These are phyloP conservation scores for Rhodamnia rubescens DNA, from an alignment of 345 rosid species.

Conservation along the genomic window DNA sequence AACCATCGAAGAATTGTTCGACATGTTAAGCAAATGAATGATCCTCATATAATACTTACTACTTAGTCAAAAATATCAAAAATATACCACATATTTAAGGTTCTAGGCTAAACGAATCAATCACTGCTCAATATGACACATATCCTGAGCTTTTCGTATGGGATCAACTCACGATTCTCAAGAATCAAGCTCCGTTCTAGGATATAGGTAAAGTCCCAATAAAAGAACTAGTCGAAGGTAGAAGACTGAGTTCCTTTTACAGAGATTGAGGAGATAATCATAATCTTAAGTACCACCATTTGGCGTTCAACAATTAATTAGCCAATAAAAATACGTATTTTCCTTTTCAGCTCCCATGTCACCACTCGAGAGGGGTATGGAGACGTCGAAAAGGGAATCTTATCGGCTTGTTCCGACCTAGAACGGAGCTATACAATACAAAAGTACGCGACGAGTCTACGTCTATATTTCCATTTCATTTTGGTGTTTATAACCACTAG, in stretches of 20 bases:
- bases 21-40: not conserved
- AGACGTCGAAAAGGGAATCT: not conserved
- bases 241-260: not conserved
- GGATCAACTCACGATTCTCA: too few relatives aligned
- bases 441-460: not conserved
- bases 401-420: not conserved
- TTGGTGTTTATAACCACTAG: not conserved
- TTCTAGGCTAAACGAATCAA: too few relatives aligned
- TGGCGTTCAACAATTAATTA: not conserved
- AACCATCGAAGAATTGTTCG: not conserved
- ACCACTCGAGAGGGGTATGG: not conserved
- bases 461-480: not conserved
- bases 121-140: too few relatives aligned
- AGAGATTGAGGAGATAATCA: not conserved
- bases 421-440: not conserved
- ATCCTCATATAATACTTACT: not conserved
- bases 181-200: too few relatives aligned
- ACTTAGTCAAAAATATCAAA: not conserved
- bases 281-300: not conserved
- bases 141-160: too few relatives aligned
- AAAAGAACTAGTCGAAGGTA: not conserved
- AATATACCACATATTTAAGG: too few relatives aligned
- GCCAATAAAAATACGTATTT: not conserved
- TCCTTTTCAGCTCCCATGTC: not conserved
- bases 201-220: not conserved